phyloP scores from a whole-genome alignment of 257 asterid genomes.

The Solanum dulcamara region DNA sequence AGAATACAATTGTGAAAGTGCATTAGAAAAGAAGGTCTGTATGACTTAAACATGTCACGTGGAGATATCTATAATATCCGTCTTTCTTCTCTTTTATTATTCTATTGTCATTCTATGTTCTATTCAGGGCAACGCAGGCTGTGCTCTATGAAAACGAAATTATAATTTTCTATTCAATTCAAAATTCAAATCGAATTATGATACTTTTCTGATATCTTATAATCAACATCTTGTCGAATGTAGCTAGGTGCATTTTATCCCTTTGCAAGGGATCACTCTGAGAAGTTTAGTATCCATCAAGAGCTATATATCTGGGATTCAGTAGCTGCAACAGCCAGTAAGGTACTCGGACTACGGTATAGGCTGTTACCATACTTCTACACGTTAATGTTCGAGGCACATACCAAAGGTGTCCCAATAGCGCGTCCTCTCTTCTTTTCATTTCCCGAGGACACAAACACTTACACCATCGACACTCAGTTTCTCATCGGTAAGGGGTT shows the following conservation, averaged over 20 bases:
- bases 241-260: slow-evolving; percentile 67
- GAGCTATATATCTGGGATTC: slow-evolving; percentile 59
- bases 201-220: background rate
- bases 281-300: slow-evolving; percentile 16
- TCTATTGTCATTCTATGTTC: background rate
- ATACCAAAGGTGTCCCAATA: slow-evolving; percentile 39
- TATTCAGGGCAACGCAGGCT: background rate
- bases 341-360: slow-evolving; percentile 48
- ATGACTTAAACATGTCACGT: background rate
- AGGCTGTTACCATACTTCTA: slow-evolving; percentile 47
- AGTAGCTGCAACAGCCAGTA: slow-evolving; percentile 47
- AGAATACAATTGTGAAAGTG: background rate
- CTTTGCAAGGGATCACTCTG: slow-evolving; percentile 50
- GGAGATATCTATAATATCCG: background rate
- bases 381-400: slow-evolving; percentile 53
- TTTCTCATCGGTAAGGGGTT: slow-evolving; percentile 47
- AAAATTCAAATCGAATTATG: background rate
- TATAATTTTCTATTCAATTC: background rate
- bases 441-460: slow-evolving; percentile 33
- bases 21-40: background rate
- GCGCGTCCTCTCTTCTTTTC: slow-evolving; percentile 64
- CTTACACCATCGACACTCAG: slow-evolving; percentile 37
- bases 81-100: background rate
- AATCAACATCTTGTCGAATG: background rate
- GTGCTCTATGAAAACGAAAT: background rate